Evolutionary conservation across 495 filamentous ascomycete genomes (phyloP).

Genomic region (Hypoxylon fragiforme): DNA sequence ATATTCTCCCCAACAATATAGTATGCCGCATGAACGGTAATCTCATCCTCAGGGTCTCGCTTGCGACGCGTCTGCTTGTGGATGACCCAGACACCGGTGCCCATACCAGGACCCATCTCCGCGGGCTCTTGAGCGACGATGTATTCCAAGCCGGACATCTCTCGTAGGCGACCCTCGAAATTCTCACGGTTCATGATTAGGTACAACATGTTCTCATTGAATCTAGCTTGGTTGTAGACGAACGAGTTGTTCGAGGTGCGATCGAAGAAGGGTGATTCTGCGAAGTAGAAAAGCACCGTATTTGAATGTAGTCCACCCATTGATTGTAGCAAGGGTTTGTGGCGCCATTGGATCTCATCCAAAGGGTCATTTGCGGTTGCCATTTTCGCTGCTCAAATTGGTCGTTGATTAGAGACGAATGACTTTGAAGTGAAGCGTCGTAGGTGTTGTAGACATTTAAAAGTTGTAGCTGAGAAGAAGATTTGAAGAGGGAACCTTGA

Average conservation of each 20-base stretch:
- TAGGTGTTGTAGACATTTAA: no score
- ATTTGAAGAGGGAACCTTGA: no score
- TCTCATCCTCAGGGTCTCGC: conserved; percentile 63
- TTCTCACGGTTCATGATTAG: conserved; percentile 69
- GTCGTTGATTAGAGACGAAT: no score
- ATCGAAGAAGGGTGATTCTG: conserved; percentile 89
- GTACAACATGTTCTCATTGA: conserved; percentile 62
- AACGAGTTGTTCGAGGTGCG: conserved; percentile 83
- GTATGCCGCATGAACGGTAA: conserved; percentile 74
- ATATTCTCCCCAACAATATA: conserved; percentile 84
- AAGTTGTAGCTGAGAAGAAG: no score
- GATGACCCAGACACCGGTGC: conserved; percentile 84
- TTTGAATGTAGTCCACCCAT: conserved; percentile 63
- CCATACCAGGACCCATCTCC: conserved; percentile 63
- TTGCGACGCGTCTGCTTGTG: conserved; percentile 80
- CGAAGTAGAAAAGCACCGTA: conserved; percentile 86
- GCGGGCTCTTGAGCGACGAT: conserved; percentile 77
- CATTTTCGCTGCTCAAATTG: no score
- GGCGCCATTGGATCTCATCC: conserved; percentile 80
- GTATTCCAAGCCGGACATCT: conserved; percentile 83
- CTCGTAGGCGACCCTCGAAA: conserved; percentile 76
- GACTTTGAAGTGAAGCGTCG: no score
- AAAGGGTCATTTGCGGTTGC: conserved; percentile 55
- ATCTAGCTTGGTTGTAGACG: conserved; percentile 72
- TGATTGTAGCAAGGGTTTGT: conserved; percentile 60